Evolutionary conservation across 495 filamentous ascomycete genomes (phyloP), one percentile per base, ranked within the genome.

Genomic region (Tuber borchii): DNA sequence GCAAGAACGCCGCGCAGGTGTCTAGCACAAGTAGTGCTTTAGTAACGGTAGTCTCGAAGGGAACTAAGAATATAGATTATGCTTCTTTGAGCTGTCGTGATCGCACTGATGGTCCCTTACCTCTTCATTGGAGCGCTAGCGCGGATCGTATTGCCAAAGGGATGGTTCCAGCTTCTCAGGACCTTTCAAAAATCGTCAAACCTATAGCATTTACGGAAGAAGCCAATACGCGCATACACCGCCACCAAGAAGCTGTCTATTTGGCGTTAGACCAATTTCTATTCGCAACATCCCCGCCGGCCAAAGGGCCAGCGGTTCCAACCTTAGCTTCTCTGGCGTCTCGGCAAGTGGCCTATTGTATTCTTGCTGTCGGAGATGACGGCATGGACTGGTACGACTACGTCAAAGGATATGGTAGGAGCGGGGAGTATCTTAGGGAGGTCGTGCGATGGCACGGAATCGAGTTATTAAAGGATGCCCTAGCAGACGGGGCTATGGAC

Each of bases 381-480:
- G 76, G 77, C 39, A 65, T 65, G 56, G 56, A 65, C 31, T 82
- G 81, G 81, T 82, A 82, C 42, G 81, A 82, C 46, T 72, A 76
- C 12, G 80, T 65, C 10, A 72, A 70, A 26, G 80, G 79, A 20
- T 68, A 82, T 37, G 81, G 81, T n/a, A 72, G 69, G 7, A 68
- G 73, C 8, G 80, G 81, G 1, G 81, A 82, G 68, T 82, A 82
- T 70, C 71, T 82, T 7, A 74, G 80, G 10, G 81, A 82, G 43
- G 45, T 82, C 26, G 81, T 82, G 37, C 80, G 81, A 20, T 82
- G 81, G 81, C 81, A 82, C 19, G 80, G 73, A 3, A 77, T 82
- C 37, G 81, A 82, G 44, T 56, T 82, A 2, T 34, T 82, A 19
- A 75, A 80, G 7, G 81, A 82, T 31, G 68, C 77, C 0, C 74